Evolutionary conservation across 495 filamentous ascomycete species (phyloP), one percentile per base, ranked within the genome.

Genomic region (Chaetomium cochliodes): DNA sequence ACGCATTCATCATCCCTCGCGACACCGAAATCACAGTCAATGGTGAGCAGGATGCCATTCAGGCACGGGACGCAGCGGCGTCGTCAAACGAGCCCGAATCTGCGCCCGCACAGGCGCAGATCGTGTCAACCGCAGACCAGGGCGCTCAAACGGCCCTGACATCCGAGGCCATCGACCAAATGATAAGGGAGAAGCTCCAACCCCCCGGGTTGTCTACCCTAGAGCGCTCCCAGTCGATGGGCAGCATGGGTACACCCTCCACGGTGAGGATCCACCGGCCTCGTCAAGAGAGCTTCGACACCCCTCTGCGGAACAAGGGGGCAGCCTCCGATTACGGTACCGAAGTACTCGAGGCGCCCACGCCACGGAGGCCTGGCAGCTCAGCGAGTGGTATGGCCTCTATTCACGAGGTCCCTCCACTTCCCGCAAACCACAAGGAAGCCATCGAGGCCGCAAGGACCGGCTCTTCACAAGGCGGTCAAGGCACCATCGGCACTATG

Each of bases 351-450:
- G 71, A 73, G 16, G n/a, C 69, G 0, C 51, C 63, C 16, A 44
- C 65, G 18, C 25, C 60, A 18, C 76, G 76, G 53, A 82, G 91
- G 66, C 91, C 91, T 51, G 84, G 84, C 53, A 96, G 91, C 73
- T 78, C 88, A 25, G 78, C 83, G 13, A 96, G 92, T 68, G 81
- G 83, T 41, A 74, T 70, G 39, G 67, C 67, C 18, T 70, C 71
- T 8, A 33, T 68, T 11, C 64, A 70, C 22, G 70, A 74, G 46
- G 70, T 72, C 26, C 93, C 92, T 5, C 92, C 93, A 18, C 78
- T 98, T 37, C 92, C 94, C 49, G 62, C 77, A 11, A 92, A 96
- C 71, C 91, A 96, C 74, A 88, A 86, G 64, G 85, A 97, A 74
- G 85, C 84, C 59, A 97, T 97, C 67, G 85, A 91, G 60, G 92